phyloP scores from a whole-genome alignment of 495 filamentous ascomycete species.

The Paragyromitra xinjiangensis region DNA sequence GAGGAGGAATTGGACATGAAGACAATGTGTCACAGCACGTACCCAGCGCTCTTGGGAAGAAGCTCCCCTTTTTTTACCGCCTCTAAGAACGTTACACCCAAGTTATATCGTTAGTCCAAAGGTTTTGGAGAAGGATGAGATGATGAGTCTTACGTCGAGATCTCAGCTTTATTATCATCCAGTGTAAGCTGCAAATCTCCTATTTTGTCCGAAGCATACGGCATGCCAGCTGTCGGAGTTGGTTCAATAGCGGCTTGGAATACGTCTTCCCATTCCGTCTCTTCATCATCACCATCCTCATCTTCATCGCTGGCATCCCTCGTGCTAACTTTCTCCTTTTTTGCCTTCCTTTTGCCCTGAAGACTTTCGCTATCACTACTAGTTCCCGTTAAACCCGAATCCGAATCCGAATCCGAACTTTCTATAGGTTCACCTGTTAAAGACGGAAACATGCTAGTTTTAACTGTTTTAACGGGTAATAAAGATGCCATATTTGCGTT shows the following conservation, averaged over 20 bases:
- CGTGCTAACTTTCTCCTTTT: not conserved
- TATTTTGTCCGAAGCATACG: constrained; percentile 56
- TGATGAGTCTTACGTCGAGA: constrained; percentile 43
- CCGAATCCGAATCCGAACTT: constrained; percentile 12
- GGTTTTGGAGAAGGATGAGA: constrained; percentile 59
- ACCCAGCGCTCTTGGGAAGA: constrained; percentile 83
- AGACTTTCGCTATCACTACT: constrained; percentile 8
- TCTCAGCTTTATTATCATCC: constrained; percentile 66
- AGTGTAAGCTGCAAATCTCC: constrained; percentile 82
- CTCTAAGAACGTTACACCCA: constrained; percentile 57
- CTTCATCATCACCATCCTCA: constrained; percentile 62
- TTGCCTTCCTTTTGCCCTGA: constrained; percentile 14
- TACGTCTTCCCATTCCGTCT: constrained; percentile 92
- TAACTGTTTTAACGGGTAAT: not conserved
- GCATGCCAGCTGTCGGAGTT: constrained; percentile 50
- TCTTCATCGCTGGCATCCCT: constrained; percentile 30
- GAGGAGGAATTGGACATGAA: constrained; percentile 88
- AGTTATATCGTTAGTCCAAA: not conserved
- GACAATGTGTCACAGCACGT: constrained; percentile 77
- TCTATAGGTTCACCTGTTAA: constrained; percentile 10
- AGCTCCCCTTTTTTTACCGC: constrained; percentile 78
- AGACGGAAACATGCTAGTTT: constrained; percentile 22
- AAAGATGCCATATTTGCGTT: constrained; percentile 12
- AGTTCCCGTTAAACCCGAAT: constrained; percentile 15
- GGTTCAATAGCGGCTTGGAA: constrained; percentile 62